phyloP scores from a whole-genome alignment of 495 filamentous ascomycete species.

The Neurospora sp. region DNA sequence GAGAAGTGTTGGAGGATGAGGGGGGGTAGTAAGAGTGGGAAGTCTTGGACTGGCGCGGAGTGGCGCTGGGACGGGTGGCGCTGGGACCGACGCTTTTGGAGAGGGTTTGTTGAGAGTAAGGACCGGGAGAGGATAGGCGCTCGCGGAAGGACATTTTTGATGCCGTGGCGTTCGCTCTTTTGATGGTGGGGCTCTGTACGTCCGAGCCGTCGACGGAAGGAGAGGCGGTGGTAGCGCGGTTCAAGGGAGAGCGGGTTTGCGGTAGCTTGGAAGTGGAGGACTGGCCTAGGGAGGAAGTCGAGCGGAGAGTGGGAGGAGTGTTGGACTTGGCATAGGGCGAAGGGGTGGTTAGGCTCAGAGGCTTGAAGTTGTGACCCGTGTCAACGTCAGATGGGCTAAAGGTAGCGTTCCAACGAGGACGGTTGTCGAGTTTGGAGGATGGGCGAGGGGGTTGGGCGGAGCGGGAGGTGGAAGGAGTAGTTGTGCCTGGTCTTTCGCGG shows the following conservation, averaged over 20 bases:
- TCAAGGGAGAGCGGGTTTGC: constrained; percentile 35
- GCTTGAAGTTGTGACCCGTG: constrained; percentile 61
- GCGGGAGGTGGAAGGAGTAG: constrained; percentile 36
- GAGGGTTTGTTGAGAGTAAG: constrained; percentile 21
- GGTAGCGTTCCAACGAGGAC: constrained; percentile 73
- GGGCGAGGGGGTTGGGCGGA: constrained; percentile 42
- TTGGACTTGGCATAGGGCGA: constrained; percentile 47
- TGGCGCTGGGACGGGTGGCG: background rate
- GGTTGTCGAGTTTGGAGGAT: constrained; percentile 38
- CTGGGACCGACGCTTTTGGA: constrained; percentile 6
- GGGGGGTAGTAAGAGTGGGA: background rate
- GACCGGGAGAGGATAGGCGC: constrained; percentile 31
- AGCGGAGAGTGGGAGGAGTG: too few species aligned
- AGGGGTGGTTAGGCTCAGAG: constrained; percentile 51
- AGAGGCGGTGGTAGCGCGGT: constrained; percentile 30
- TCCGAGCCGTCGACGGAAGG: constrained; percentile 17
- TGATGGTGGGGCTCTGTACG: constrained; percentile 23
- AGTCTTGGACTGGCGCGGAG: background rate
- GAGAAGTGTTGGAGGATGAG: background rate
- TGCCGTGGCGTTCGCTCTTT: constrained; percentile 10
- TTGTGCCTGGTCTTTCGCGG: constrained; percentile 1
- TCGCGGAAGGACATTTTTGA: constrained; percentile 40
- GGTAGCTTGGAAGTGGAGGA: constrained; percentile 36
- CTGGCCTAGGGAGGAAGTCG: constrained; percentile 25
- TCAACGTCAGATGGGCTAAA: constrained; percentile 60